Evolutionary conservation across 805 yeast species (phyloP), one percentile per base, ranked within the genome.

Genomic region (Nematodospora valgi): DNA sequence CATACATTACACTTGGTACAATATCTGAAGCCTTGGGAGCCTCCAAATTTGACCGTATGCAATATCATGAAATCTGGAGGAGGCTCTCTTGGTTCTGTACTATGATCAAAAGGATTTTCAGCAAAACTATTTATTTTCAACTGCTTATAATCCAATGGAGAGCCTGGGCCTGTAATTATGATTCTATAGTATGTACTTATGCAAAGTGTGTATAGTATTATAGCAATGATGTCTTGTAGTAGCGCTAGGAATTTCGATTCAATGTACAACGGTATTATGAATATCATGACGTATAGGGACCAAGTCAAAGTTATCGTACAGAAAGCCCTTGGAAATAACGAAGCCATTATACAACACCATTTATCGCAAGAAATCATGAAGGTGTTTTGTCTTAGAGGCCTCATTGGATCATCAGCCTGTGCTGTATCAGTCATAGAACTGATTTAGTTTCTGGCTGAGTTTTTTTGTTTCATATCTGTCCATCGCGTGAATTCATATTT

Each of bases 81-180:
- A 13, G 23, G 27, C 6, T n/a, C 6, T 6, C 4, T 8, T 13
- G 30, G 36, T 12, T 33, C 19, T 4, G 38, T 28, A 8, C 36
- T 15, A 3, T 46, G n/a, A n/a, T 31, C 24, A 31, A 41, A 46
- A 11, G 53, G 53, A 29, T 44, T 43, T 15, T 38, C 38, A 16
- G 37, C 30, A 6, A 47, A 27, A 28, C 52, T 39, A 12, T 34
- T 23, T 23, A 70, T 54, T 12, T 48, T 45, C 20, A 82, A 54
- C 26, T 64, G 72, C 0, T 64, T 58, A 44, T 64, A 79, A 41
- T 81, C 86, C 13, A 62, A 41, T 0, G 91, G 87, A 12, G 82
- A 74, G 0, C 91, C 91, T 0, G 83, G 71, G 0, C 87, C 87
- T 2, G 58, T 56, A 1, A 22, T n/a, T 2, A 80, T 64, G 3